Conservation (phyloP, 2,329 filamentous ascomycete genomes). For the Alternaria postmessia region DNA sequence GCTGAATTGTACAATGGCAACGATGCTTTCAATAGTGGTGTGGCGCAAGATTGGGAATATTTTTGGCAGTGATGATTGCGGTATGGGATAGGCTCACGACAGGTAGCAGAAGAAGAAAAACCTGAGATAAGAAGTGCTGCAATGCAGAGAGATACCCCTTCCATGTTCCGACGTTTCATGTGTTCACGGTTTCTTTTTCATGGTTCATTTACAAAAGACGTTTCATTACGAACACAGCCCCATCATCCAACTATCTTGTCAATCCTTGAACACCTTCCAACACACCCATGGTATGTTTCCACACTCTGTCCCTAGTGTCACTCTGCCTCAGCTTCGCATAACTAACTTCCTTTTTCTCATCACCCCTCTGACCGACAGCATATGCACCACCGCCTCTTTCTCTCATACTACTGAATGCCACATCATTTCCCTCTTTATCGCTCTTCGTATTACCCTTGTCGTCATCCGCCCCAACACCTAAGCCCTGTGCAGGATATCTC, state of each 20-base stretch:
- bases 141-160: background rate
- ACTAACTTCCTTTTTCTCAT: slow-evolving; percentile 27
- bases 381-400: slow-evolving; percentile 40
- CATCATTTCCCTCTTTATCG: background rate
- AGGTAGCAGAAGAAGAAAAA: background rate
- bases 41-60: slow-evolving; percentile 24
- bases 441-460: slow-evolving; percentile 4
- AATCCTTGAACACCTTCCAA: background rate
- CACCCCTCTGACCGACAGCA: slow-evolving; percentile 31
- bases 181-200: background rate
- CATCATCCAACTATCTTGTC: background rate
- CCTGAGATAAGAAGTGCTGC: background rate
- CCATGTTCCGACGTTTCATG: background rate
- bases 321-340: slow-evolving; percentile 30
- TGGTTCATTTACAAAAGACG: background rate
- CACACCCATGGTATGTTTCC: slow-evolving; percentile 39
- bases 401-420: slow-evolving; percentile 30
- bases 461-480: slow-evolving; percentile 15
- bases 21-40: slow-evolving; percentile 18
- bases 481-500: no score
- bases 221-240: background rate
- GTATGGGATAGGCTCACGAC: background rate
- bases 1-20: slow-evolving; percentile 12
- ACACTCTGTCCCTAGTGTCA: slow-evolving; percentile 41
- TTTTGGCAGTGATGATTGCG: slow-evolving; percentile 25